Evolutionary conservation across 345 rosid species (phyloP), one percentile per base, ranked within the genome.

Genomic region (Eucalyptus curtisii): DNA sequence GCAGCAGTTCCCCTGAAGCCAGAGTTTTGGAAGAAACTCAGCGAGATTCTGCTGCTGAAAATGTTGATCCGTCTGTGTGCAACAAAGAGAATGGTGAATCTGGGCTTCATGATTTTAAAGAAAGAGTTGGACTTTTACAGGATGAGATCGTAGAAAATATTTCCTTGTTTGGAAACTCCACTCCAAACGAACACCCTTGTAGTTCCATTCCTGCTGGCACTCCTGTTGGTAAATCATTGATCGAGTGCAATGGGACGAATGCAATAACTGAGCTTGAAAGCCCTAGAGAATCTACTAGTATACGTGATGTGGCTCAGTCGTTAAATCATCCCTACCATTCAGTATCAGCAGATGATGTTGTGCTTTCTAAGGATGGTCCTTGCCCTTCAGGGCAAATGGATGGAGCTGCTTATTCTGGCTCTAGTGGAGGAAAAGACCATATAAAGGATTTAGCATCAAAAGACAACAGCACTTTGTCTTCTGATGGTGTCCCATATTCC

Each of bases 241-340:
- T 89, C 87, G 93, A 89, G 87, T 92, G 93, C 87, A 91, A 90
- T 88, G 93, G 89, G 89, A 90, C 50, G 87, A 86, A 88, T 87
- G 19, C 55, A 76, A 76, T 24, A 40, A 40, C 24, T 76, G 30
- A 76, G 82, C 82, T 40, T 20, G 82, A 76, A 76, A 76, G 82
- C 82, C 47, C 82, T 76, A 47, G 47, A 76, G 79, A 81, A 59
- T 80, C 45, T 87, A 20, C 85, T 45, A 80, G n/a, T 68, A 53
- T 24, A 47, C n/a, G 17, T 68, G 31, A 52, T 87, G 85, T 27
- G 44, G 47, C 16, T 76, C 47, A 40, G 82, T 76, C 82, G 13
- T 76, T 76, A 22, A 76, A 40, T 76, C 47, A 40, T 40, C 82
- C 47, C 82, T 40, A 76, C 82, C 82, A 20, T 76, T 76, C 76